Evolutionary conservation across 2,329 filamentous ascomycete genomes (phyloP).

Genomic region (Onygena corvina): DNA sequence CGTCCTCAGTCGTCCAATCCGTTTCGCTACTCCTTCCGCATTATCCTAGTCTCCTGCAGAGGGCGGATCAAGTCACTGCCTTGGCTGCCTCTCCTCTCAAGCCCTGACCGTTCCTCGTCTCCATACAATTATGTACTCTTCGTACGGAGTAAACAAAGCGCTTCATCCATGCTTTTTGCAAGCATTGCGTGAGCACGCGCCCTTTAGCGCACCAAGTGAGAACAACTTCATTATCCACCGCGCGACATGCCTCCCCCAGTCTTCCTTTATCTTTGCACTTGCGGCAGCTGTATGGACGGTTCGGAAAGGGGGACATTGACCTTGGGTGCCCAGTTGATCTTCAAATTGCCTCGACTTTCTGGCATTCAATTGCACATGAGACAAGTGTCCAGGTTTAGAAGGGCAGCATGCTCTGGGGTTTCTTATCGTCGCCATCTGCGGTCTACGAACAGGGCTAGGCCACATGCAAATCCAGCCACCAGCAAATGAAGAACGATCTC

Average conservation of each 20-base stretch:
- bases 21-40: not conserved
- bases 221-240: not conserved
- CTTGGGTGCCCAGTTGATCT: not conserved
- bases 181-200: constrained; percentile 1
- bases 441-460: not conserved
- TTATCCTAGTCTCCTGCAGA: not conserved
- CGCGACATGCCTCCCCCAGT: not conserved
- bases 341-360: not conserved
- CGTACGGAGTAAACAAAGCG: not conserved
- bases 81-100: not conserved
- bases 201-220: constrained; percentile 1
- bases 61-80: not conserved
- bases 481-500: not conserved
- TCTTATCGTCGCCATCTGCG: not conserved
- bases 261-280: not conserved
- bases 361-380: constrained; percentile 2
- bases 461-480: not conserved
- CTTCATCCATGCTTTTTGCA: not conserved
- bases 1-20: not conserved
- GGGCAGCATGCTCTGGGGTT: not conserved
- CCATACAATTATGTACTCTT: not conserved
- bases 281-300: not conserved
- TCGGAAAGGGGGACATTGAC: not conserved
- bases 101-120: not conserved
- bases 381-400: not conserved